phyloP scores from a whole-genome alignment of 2,329 filamentous ascomycete genomes.

The Penicillium sp. region DNA sequence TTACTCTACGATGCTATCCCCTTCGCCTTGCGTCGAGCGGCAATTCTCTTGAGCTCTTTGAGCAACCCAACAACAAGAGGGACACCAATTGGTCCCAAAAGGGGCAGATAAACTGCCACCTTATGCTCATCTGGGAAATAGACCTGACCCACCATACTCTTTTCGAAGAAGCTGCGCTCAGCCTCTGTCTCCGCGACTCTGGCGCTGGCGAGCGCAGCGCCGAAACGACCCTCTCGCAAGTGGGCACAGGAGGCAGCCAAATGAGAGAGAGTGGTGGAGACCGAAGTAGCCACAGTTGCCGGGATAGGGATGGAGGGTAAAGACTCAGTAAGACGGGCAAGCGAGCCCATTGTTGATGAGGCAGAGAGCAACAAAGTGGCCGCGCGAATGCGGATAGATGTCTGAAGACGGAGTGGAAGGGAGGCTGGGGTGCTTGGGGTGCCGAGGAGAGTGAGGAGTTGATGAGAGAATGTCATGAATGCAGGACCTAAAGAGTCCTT shows the following conservation, averaged over 20 bases:
- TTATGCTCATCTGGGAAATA: conserved; percentile 99
- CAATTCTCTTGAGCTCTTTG: conserved; percentile 69
- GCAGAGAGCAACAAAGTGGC: conserved; percentile 83
- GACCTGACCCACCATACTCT: conserved; percentile 97
- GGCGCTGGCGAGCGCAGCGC: conserved; percentile 71
- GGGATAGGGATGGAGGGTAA: conserved; percentile 91
- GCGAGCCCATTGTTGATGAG: conserved; percentile 87
- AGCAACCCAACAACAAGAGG: conserved; percentile 79
- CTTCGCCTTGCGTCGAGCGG: conserved; percentile 32
- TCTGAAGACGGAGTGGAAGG: conserved; percentile 78
- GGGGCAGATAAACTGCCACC: conserved; percentile 88
- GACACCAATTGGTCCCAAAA: conserved; percentile 86
- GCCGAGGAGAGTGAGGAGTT: conserved; percentile 83
- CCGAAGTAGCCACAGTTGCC: conserved; percentile 77
- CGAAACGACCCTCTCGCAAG: conserved; percentile 60
- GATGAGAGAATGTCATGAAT: conserved; percentile 85
- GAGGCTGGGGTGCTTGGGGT: conserved; percentile 75
- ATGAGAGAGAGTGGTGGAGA: conserved; percentile 74
- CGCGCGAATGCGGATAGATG: conserved; percentile 79
- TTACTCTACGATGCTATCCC: conserved; percentile 11
- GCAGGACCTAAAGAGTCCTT: conserved; percentile 69
- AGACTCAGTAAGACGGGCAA: conserved; percentile 79
- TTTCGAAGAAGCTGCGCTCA: conserved; percentile 95
- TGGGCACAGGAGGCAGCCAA: conserved; percentile 73
- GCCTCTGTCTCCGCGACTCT: conserved; percentile 83